phyloP scores from a whole-genome alignment of 1,139 yeast genomes.

The Blastobotrys elegans region DNA sequence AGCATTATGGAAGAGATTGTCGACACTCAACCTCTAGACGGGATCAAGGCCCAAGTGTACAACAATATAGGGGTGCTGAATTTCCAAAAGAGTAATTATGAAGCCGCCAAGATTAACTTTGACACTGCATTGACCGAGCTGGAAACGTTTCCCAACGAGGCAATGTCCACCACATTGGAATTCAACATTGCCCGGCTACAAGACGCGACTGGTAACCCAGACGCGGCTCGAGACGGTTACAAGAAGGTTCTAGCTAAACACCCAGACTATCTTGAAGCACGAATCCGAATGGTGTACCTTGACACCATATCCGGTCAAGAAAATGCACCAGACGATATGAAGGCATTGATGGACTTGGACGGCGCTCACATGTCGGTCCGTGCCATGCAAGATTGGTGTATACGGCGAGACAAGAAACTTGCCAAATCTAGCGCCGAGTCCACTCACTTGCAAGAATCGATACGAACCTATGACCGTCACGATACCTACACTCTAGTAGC shows the following conservation, averaged over 20 bases:
- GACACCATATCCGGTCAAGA: constrained; percentile 37
- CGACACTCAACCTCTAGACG: constrained; percentile 35
- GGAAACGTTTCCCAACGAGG: constrained; percentile 20
- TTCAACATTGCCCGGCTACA: constrained; percentile 39
- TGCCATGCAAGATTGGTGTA: constrained; percentile 89
- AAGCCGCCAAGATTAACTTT: constrained; percentile 48
- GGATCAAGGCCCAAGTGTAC: constrained; percentile 61
- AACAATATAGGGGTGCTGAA: constrained; percentile 87
- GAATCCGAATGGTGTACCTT: constrained; percentile 61
- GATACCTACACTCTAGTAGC: constrained; percentile 88
- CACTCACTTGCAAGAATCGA: constrained; percentile 76
- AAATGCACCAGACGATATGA: constrained; percentile 47
- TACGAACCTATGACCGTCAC: constrained; percentile 71
- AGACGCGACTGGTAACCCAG: constrained; percentile 40
- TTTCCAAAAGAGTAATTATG: constrained; percentile 58
- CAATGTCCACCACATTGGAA: constrained; percentile 29
- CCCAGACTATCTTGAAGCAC: constrained; percentile 75
- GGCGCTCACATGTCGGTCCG: constrained; percentile 74
- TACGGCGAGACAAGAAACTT: constrained; percentile 44
- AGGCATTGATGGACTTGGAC: constrained; percentile 48
- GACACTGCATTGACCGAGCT: constrained; percentile 43
- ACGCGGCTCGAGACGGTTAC: constrained; percentile 51
- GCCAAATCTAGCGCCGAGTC: constrained; percentile 40
- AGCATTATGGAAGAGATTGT: constrained; percentile 58
- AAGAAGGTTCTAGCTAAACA: constrained; percentile 48